phyloP scores from a whole-genome alignment of 2,329 filamentous ascomycete species.

The Orbilia oligospora region DNA sequence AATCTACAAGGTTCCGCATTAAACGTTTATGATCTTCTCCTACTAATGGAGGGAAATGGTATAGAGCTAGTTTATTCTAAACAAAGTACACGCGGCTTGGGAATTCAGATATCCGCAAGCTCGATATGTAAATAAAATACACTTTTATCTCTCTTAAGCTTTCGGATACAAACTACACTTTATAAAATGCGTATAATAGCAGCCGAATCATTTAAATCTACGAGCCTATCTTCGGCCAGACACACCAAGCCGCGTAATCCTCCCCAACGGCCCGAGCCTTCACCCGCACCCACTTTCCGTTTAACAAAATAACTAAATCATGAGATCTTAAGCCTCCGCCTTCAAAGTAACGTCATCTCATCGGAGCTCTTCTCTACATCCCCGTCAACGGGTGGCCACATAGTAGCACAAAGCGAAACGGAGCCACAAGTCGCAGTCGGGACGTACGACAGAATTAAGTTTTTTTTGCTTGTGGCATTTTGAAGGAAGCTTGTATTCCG shows the following conservation, averaged over 20 bases:
- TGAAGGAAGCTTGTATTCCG: not conserved
- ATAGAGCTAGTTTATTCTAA: too few relatives aligned
- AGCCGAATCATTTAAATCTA: not conserved
- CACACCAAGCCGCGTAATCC: conserved; percentile 3
- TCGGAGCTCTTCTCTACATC: conserved; percentile 6
- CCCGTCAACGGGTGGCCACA: not conserved
- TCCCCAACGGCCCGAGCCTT: conserved; percentile 1
- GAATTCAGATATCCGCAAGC: too few relatives aligned
- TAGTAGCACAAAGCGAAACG: not conserved
- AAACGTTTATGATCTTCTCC: too few relatives aligned
- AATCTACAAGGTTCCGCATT: too few relatives aligned
- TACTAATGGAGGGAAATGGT: too few relatives aligned
- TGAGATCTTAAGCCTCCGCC: not conserved
- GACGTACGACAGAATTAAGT: not conserved
- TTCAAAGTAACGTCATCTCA: conserved; percentile 3
- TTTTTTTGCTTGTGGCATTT: not conserved
- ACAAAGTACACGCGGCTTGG: too few relatives aligned
- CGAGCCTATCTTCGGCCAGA: not conserved
- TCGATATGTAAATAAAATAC: too few relatives aligned
- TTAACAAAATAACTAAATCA: not conserved
- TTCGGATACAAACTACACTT: too few relatives aligned
- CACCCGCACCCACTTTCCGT: too few relatives aligned
- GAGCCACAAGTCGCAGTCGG: conserved; percentile 14
- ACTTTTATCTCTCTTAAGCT: too few relatives aligned
- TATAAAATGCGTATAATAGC: too few relatives aligned